A percentile compares a stretch with the other conserved stretches of the same genome.
These are phyloP conservation scores for Cladosporium sp. DNA, from an alignment of 2,329 filamentous ascomycete genomes.

Conservation along the genomic window DNA sequence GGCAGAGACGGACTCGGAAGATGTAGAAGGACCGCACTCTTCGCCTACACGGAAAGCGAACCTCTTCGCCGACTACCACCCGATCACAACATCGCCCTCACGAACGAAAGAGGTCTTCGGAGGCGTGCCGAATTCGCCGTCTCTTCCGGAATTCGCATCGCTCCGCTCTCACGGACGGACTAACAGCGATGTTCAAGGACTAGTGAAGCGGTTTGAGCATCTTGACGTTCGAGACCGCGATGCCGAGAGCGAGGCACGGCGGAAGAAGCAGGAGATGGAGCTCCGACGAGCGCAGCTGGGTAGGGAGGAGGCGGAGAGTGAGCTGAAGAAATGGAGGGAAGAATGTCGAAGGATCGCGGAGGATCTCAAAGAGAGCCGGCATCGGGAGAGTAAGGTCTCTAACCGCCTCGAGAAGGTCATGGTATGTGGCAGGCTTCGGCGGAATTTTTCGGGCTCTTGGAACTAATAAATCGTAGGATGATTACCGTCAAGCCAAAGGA, in stretches of 20 bases:
- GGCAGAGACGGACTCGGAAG: slow-evolving; percentile 21
- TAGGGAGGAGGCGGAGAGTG: slow-evolving; percentile 62
- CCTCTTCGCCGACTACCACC: slow-evolving; percentile 27
- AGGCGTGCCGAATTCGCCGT: slow-evolving; percentile 25
- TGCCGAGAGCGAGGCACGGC: slow-evolving; percentile 33
- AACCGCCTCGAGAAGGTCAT: slow-evolving; percentile 63
- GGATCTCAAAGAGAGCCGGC: slow-evolving; percentile 58
- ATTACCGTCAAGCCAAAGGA: slow-evolving; percentile 62
- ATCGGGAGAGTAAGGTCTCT: slow-evolving; percentile 59
- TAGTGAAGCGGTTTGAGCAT: slow-evolving; percentile 66
- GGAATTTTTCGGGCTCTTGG: not conserved
- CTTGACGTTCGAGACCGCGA: slow-evolving; percentile 50
- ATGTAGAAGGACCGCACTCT: slow-evolving; percentile 16
- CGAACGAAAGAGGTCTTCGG: slow-evolving; percentile 15
- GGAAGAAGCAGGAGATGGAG: slow-evolving; percentile 38
- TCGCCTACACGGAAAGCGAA: slow-evolving; percentile 29
- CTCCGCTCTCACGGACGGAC: slow-evolving; percentile 42
- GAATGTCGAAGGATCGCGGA: slow-evolving; percentile 52
- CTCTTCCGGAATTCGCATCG: slow-evolving; percentile 26
- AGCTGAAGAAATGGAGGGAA: slow-evolving; percentile 57
- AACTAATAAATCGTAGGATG: slow-evolving; percentile 47
- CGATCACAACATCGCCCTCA: slow-evolving; percentile 12
- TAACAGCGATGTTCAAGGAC: slow-evolving; percentile 52
- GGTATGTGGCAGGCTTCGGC: slow-evolving; percentile 43
- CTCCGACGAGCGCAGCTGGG: slow-evolving; percentile 39